These are phyloP conservation scores for Rhodomyrtus tomentosa DNA, from an alignment of 345 rosid species.

Conservation along the genomic window DNA sequence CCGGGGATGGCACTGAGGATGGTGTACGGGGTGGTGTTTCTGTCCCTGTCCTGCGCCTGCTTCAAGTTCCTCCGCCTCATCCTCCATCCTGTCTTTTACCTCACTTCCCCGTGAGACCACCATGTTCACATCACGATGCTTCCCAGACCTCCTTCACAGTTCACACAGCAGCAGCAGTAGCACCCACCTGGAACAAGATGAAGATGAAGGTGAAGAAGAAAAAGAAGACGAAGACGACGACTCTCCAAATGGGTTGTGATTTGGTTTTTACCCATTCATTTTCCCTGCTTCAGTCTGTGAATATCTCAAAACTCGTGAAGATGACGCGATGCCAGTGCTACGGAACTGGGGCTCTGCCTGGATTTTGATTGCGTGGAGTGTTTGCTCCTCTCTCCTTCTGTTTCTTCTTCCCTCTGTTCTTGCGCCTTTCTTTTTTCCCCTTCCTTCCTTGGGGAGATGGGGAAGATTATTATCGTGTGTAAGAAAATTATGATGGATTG, in stretches of 20 bases:
- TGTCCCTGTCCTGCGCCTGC: constrained; percentile 44
- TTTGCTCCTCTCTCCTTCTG: too few species aligned
- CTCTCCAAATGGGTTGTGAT: not conserved
- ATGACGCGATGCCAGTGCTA: too few species aligned
- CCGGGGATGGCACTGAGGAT: constrained; percentile 22
- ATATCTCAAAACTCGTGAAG: too few species aligned
- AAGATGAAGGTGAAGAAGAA: not conserved
- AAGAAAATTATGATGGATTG: too few species aligned
- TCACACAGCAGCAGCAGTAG: not conserved
- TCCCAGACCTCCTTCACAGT: not conserved
- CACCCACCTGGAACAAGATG: not conserved
- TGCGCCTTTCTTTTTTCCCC: too few species aligned
- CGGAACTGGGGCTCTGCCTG: too few species aligned
- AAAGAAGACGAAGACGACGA: too few species aligned
- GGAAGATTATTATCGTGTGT: too few species aligned
- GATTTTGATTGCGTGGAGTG: too few species aligned
- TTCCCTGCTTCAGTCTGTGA: not conserved
- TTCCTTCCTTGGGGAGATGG: too few species aligned
- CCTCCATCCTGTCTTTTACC: constrained; percentile 37
- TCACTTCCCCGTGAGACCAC: constrained; percentile 12
- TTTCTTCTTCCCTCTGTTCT: too few species aligned
- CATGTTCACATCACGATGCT: not conserved
- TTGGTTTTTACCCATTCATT: not conserved
- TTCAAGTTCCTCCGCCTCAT: constrained; percentile 47
- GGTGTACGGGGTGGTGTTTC: constrained; percentile 31